Evolutionary conservation across 1,284 basidiomycete genomes (phyloP), one percentile per base, ranked within the genome.

Genomic region (Salmacisia buchloeana): DNA sequence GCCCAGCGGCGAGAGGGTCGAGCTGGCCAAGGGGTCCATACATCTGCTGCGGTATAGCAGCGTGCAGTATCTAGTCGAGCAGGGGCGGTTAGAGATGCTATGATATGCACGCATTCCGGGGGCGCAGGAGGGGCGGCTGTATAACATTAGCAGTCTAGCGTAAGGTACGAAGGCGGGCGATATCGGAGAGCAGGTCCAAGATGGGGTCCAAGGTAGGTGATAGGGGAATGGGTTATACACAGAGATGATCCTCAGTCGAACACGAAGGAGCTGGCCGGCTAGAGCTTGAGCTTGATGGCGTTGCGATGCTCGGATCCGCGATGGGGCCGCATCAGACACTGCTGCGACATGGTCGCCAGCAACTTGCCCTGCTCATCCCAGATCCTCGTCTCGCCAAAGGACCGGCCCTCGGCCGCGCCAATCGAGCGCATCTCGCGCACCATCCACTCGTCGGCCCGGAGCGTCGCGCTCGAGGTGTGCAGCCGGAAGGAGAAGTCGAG

Each of bases 1-100:
- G 33, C 59, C 15, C 60, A 75, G 74, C 45, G 69, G 63, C 43
- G 70, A 72, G 43, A 38, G 63, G 10, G 69, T 72, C 4, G 59
- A 59, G n/a, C 65, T 79, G 5, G 43, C 46, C 23, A 56, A 63
- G 21, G 73, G 71, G 1, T 69, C 67, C 7, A 67, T 78, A 12
- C 77, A 79, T 36, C 58, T 79, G 2, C 56, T 79, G n/a, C 65
- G 72, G 12, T 79, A 76, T 41, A 65, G 69, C 10, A 67, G 68
- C 3, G 61, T 79, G 9, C 66, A 70, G 6, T 65, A 65, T 18
- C 57, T 79, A 27, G 66, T 79, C 15, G 66, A 71, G 34, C 66
- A 69, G 45, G 66, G 66, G 6, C 54, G 61, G 2, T 65, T 77
- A 12, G 75, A 73, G 4, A 45, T 78, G 29, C 58, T 78, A 9